Base-by-base conservation (phyloP, 305 asterid species). In the Plantago rigida region DNA sequence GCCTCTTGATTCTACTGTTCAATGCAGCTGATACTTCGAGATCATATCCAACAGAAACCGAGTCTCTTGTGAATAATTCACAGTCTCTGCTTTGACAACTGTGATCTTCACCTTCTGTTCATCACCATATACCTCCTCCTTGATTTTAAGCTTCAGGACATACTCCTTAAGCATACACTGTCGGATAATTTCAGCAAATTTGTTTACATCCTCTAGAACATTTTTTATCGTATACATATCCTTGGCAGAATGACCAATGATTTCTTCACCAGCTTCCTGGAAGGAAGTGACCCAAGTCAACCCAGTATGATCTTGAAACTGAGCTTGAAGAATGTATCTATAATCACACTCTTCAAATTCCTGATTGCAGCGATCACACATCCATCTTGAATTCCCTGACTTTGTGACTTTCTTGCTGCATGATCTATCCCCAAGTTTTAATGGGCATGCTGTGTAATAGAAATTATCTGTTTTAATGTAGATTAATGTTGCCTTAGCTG, bases 261-360 rank as follows among this genome's bases (percentile, higher is more conserved):
- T 78, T 75, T 92, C 96, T 73, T 84, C 89, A 29, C 95, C 96
- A 2, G 92, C 68, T 80, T 92, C 97, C 75, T 92, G 96, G 69
- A 92, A 92, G 60, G 96, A 94, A 51, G 97, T 92, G 66, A 87
- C 96, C 99, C 99, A 92, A 5, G 92, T 82, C 75, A 89, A 57
- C 46, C 95, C 89, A 19, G 84, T 78, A 66, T 89, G 89, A 77
- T 89, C 97, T 68, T 87, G 95, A 69, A 92, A 76, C 75, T 89
- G 99, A 45, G 77, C 82, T 75, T 89, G 99, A 69, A 87, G 96
- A 64, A 92, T 95, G 76, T 84, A 89, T 58, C 95, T 74, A 67
- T 84, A 89, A 71, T 84, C 95, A 53, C 99, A 89, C 62, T 89
- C 97, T 58, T 86, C 95, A 5, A 86, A 74, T 60, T 82, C 96